Conservation (phyloP, 148 eudicot genomes). For the Simmondsia chinensis region DNA sequence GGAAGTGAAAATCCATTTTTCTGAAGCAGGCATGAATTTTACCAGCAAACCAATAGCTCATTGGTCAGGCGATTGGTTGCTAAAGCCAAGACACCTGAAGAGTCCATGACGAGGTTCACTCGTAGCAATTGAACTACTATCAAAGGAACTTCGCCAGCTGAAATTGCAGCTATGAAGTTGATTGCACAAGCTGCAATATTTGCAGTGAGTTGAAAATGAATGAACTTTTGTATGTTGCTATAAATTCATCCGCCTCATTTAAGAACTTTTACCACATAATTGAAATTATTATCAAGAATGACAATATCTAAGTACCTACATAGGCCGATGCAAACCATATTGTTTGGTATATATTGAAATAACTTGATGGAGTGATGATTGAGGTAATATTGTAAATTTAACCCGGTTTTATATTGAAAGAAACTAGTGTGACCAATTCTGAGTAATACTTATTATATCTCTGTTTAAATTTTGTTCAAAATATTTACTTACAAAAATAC, state of each 20-base stretch:
- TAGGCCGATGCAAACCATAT: too few species aligned
- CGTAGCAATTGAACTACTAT: conserved; percentile 70
- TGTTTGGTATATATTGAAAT: too few species aligned
- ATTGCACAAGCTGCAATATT: conserved; percentile 77
- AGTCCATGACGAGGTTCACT: conserved; percentile 89
- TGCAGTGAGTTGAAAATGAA: conserved; percentile 82
- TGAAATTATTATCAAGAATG: conserved; percentile 67
- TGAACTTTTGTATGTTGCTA: conserved; percentile 74
- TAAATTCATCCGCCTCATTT: conserved; percentile 81
- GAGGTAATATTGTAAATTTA: too few species aligned
- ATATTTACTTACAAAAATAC: too few species aligned
- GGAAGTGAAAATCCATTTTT: conserved; percentile 12
- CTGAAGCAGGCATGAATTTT: conserved; percentile 56
- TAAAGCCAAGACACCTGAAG: conserved; percentile 73
- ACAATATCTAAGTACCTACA: conserved; percentile 81
- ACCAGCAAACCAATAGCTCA: conserved; percentile 56
- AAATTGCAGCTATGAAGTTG: conserved; percentile 67
- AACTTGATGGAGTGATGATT: too few species aligned
- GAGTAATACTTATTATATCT: too few species aligned
- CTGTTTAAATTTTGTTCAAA: too few species aligned
- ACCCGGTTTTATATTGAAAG: too few species aligned
- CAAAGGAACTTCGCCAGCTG: conserved; percentile 76
- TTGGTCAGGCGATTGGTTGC: conserved; percentile 70
- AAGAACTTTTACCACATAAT: conserved; percentile 50
- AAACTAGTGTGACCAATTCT: too few species aligned